Evolutionary conservation across 1,139 yeast species (phyloP).

Genomic region (Blastobotrys illinoisensis): DNA sequence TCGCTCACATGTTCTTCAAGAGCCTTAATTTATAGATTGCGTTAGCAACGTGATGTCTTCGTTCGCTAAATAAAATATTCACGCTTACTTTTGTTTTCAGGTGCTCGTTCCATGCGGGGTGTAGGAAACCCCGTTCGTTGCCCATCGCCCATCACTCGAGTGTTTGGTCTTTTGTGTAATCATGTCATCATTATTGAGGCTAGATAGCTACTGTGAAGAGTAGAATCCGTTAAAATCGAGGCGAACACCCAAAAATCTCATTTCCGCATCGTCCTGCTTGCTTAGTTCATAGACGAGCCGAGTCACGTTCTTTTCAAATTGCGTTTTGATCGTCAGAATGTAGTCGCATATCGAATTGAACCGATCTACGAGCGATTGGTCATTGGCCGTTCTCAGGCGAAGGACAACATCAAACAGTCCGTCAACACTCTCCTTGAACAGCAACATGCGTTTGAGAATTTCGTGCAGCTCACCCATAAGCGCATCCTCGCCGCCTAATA

Average conservation of each 20-base stretch:
- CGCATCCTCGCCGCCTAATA: slow-evolving; percentile 33
- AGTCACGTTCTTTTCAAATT: slow-evolving; percentile 23
- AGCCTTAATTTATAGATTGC: slow-evolving; percentile 8
- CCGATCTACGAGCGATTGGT: slow-evolving; percentile 6
- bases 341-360: slow-evolving; percentile 10
- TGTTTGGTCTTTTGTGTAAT: no score
- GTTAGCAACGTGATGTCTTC: not conserved
- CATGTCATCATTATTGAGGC: not conserved
- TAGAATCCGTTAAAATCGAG: slow-evolving; percentile 36
- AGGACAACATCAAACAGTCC: slow-evolving; percentile 24
- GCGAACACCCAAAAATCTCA: slow-evolving; percentile 35
- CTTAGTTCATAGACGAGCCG: slow-evolving; percentile 27
- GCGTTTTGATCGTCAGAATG: slow-evolving; percentile 15
- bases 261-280: slow-evolving; percentile 31
- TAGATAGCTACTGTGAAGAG: slow-evolving; percentile 1
- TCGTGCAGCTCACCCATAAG: slow-evolving; percentile 34
- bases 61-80: not conserved
- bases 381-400: slow-evolving; percentile 3
- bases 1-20: slow-evolving; percentile 63
- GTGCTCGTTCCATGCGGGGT: no score
- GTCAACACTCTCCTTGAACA: slow-evolving; percentile 22
- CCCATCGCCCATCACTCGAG: no score
- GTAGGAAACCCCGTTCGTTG: no score
- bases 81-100: no score
- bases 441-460: slow-evolving; percentile 30